Evolutionary conservation across 75 land plant genomes (phyloP), one percentile per base, ranked within the genome.

Genomic region (Adiantum capillusveneris): DNA sequence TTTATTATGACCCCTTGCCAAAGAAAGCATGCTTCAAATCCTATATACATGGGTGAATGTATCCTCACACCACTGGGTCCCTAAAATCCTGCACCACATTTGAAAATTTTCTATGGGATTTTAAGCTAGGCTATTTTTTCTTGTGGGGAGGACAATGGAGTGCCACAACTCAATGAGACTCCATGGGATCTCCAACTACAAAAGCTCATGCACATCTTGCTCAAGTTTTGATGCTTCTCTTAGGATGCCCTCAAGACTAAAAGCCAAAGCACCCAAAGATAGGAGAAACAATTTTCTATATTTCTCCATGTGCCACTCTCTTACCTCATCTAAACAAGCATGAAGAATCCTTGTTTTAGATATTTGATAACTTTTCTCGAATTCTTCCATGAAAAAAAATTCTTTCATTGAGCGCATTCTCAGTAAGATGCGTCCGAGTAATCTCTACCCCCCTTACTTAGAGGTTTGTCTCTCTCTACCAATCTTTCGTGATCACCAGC

Each of bases 161-260:
- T 75, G 79, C 55, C 66, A 44, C 29, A 75, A 41, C 51, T 82
- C 65, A 12, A 85, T 52, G 25, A 68, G 73, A 25, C 53, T 75
- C 45, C 72, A 60, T 16, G 81, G 84, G 67, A 71, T 85, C 62
- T 85, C 88, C 67, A 71, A 64, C 42, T 85, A 76, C 20, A 75
- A 31, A 24, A 81, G 61, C 25, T 85, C 89, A 28, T 63, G 72
- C 9, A 79, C 31, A 29, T 25, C 72, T 20, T 57, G 65, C 60
- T 72, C 83, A 14, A 79, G 48, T 49, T 82, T 62, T 37, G 21
- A 59, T 6, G 66, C 61, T 53, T 79, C 90, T 29, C 9, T 70
- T 59, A 79, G 20, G 31, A 86, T 37, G 0, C 68, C 31, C 22
- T 44, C 44, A 29, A 82, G 44, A 67, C 85, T 82, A 56, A 76